These are phyloP conservation scores for Dioszegia crocea DNA, from an alignment of 768 basidiomycete genomes.

Conservation along the genomic window DNA sequence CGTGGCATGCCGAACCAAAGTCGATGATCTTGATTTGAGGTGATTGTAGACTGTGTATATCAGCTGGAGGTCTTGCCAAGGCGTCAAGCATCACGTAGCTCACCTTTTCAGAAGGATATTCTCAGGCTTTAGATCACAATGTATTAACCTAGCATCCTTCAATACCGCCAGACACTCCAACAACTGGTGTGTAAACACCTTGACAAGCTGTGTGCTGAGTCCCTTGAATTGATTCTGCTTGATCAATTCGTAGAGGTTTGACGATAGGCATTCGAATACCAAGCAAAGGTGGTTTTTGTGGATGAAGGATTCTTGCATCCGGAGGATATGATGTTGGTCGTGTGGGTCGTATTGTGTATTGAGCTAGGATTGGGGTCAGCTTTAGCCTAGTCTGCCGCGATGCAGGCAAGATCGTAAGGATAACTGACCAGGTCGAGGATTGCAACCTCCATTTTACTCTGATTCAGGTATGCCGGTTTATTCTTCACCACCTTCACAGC, in stretches of 20 bases:
- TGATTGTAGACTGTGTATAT: constrained; percentile 69
- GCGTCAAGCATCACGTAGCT: constrained; percentile 42
- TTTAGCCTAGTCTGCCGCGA: no score
- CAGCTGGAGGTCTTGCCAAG: background rate
- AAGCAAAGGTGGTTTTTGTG: constrained; percentile 95
- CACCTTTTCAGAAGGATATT: constrained; percentile 96
- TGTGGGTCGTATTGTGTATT: constrained; percentile 90
- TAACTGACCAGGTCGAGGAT: constrained; percentile 83
- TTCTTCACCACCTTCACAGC: constrained; percentile 99
- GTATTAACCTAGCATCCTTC: constrained; percentile 92
- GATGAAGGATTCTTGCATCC: constrained; percentile 91
- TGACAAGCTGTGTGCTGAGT: constrained; percentile 90
- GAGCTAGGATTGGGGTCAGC: constrained; percentile 57
- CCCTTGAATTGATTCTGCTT: constrained; percentile 99
- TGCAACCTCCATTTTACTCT: constrained; percentile 99
- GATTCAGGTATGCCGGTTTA: constrained; percentile 98
- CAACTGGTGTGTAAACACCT: constrained; percentile 95
- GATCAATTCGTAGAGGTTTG: constrained; percentile 97
- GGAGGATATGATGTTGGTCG: constrained; percentile 94
- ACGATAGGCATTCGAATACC: constrained; percentile 93
- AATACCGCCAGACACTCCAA: constrained; percentile 86
- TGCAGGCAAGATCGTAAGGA: no score
- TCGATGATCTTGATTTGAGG: constrained; percentile 99
- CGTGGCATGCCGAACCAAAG: constrained; percentile 98
- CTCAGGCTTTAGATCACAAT: constrained; percentile 98